A percentile compares a stretch with the other conserved stretches of the same genome.
Conservation (phyloP, 805 yeast species). For the Myxozyma nipponensis region DNA sequence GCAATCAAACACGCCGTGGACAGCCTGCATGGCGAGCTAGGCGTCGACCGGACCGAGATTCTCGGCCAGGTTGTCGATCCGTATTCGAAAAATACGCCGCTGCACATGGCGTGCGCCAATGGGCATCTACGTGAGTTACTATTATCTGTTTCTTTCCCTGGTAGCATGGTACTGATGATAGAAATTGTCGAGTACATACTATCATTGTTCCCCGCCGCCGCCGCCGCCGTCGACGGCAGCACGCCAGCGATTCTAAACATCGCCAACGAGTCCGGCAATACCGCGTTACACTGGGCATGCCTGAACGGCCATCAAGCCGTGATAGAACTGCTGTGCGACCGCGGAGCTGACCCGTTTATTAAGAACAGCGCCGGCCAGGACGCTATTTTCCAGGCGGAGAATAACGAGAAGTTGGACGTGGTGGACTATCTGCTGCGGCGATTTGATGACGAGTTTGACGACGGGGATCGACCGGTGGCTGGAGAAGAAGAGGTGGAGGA, state of each 20-base stretch:
- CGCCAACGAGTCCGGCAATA: conserved; percentile 79
- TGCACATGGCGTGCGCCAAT: conserved; percentile 95
- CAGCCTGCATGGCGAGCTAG: conserved; percentile 37
- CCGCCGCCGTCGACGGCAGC: neutral
- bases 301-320: conserved; percentile 76
- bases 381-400: conserved; percentile 84
- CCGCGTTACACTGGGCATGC: conserved; percentile 96
- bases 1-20: conserved; percentile 64
- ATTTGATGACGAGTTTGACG: conserved; percentile 57
- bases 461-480: conserved; percentile 41
- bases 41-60: conserved; percentile 14
- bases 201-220: conserved; percentile 3
- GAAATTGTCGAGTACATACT: conserved; percentile 24
- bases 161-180: neutral
- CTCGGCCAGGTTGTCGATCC: conserved; percentile 62
- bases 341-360: conserved; percentile 75
- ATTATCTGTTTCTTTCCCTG: too few relatives aligned
- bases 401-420: conserved; percentile 66
- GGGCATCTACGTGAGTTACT: conserved; percentile 67
- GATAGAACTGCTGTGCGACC: conserved; percentile 66
- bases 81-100: conserved; percentile 62
- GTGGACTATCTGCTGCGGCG: conserved; percentile 72
- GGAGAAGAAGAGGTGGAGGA: neutral
- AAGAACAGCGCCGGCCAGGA: conserved; percentile 78
- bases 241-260: conserved; percentile 41